phyloP scores from a whole-genome alignment of 2,329 filamentous ascomycete species.

The Bipolaris oryzae region DNA sequence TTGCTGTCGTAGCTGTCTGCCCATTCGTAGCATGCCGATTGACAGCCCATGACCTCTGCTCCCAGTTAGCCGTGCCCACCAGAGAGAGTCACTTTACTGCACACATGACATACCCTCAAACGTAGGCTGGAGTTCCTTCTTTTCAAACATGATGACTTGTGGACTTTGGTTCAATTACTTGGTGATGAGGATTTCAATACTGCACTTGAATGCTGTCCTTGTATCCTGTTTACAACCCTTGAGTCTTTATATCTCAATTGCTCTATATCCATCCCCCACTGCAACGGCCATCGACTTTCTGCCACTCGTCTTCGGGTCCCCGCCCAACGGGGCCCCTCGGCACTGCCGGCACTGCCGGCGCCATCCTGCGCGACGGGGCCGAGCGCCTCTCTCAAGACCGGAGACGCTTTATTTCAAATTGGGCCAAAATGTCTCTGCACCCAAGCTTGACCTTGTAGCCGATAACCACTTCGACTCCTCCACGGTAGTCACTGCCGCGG shows the following conservation, averaged over 20 bases:
- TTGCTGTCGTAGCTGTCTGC: slow-evolving; percentile 70
- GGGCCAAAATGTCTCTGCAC: slow-evolving; percentile 1
- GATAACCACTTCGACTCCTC: background rate
- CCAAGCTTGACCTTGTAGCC: background rate
- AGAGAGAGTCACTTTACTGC: background rate
- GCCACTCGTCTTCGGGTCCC: slow-evolving; percentile 41
- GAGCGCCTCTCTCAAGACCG: slow-evolving; percentile 26
- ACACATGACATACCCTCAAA: slow-evolving; percentile 40
- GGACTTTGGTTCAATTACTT: no score
- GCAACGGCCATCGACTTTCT: slow-evolving; percentile 17
- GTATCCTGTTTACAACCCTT: slow-evolving; percentile 6
- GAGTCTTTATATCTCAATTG: slow-evolving; percentile 30
- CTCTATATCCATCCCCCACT: slow-evolving; percentile 10
- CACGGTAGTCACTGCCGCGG: slow-evolving; percentile 16
- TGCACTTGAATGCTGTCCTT: slow-evolving; percentile 5
- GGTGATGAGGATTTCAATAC: background rate
- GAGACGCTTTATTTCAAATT: slow-evolving; percentile 26
- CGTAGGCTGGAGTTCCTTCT: slow-evolving; percentile 39
- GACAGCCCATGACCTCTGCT: slow-evolving; percentile 58
- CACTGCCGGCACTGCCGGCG: slow-evolving; percentile 25
- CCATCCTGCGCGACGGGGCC: slow-evolving; percentile 33
- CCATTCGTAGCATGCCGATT: slow-evolving; percentile 64
- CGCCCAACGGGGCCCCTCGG: slow-evolving; percentile 31
- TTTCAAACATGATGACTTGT: slow-evolving; percentile 37
- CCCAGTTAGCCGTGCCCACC: slow-evolving; percentile 19